A percentile compares a stretch with the other conserved stretches of the same genome.
These are phyloP conservation scores for Backusella tuberculispora DNA, from an alignment of 192 early-diverging fungal genomes.

Conservation along the genomic window DNA sequence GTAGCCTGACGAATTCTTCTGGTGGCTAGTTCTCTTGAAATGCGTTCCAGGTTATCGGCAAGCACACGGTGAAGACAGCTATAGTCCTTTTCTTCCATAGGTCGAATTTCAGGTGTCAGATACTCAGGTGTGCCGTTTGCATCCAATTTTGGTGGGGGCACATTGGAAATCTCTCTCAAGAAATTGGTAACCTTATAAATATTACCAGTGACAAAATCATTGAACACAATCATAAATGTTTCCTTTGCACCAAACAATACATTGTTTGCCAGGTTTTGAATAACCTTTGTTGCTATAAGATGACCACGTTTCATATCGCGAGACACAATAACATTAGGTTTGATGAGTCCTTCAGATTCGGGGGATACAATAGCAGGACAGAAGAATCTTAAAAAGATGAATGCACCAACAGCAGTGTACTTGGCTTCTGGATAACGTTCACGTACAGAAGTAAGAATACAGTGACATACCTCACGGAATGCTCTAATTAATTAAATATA, in stretches of 20 bases:
- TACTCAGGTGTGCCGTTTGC: neutral
- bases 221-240: constrained; percentile 91
- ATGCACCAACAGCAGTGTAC: constrained; percentile 88
- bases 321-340: constrained; percentile 53
- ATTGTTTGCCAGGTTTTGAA: constrained; percentile 96
- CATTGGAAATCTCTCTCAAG: constrained; percentile 74
- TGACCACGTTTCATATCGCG: constrained; percentile 85
- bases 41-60: constrained; percentile 69
- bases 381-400: constrained; percentile 95
- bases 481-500: constrained; percentile 32
- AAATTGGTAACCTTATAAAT: constrained; percentile 80
- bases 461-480: constrained; percentile 83
- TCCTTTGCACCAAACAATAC: constrained; percentile 95
- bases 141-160: constrained; percentile 14
- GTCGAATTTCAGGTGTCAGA: constrained; percentile 8
- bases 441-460: constrained; percentile 76
- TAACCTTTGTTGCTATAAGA: constrained; percentile 91
- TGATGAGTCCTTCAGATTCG: constrained; percentile 78
- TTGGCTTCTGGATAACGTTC: constrained; percentile 84
- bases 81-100: constrained; percentile 44
- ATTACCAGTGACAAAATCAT: constrained; percentile 86
- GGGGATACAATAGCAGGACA: constrained; percentile 95
- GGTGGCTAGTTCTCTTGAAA: constrained; percentile 65
- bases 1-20: constrained; percentile 51
- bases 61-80: constrained; percentile 62